These are phyloP conservation scores for Hyaloperonospora brassicae DNA, from an alignment of 352 stramenopile genomes.

Conservation along the genomic window DNA sequence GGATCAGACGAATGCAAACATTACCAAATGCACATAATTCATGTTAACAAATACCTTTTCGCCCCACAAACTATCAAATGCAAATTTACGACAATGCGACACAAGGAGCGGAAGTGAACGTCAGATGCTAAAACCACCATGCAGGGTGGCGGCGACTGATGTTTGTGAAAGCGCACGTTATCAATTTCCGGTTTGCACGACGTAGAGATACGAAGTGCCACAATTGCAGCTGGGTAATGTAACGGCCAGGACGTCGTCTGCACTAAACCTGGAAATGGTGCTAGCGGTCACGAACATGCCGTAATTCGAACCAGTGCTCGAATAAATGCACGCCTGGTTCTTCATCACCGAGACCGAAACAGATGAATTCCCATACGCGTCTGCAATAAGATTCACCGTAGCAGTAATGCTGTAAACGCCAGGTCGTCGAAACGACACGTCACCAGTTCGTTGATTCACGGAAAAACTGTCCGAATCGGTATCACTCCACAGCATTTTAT, in stretches of 20 bases:
- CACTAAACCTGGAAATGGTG: not conserved
- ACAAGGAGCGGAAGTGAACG: no score
- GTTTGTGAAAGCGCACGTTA: conserved; percentile 1
- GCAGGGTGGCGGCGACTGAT: no score
- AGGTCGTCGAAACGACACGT: not conserved
- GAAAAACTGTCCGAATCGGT: not conserved
- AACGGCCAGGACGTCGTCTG: not conserved
- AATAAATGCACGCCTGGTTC: not conserved
- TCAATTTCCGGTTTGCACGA: not conserved
- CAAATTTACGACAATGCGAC: no score
- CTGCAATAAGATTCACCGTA: not conserved
- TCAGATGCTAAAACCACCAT: no score
- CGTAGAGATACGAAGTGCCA: not conserved
- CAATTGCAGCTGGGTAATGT: not conserved
- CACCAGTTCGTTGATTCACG: not conserved
- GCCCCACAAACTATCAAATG: no score
- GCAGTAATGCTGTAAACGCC: conserved; percentile 1
- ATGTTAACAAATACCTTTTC: no score
- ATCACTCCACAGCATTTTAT: not conserved
- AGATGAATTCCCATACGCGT: not conserved
- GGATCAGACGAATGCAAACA: no score
- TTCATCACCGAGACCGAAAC: not conserved
- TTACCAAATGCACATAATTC: no score
- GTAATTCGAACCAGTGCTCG: no score
- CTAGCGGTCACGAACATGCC: not conserved